Conservation (phyloP, 148 eudicot genomes). For the Cornus controversa region DNA sequence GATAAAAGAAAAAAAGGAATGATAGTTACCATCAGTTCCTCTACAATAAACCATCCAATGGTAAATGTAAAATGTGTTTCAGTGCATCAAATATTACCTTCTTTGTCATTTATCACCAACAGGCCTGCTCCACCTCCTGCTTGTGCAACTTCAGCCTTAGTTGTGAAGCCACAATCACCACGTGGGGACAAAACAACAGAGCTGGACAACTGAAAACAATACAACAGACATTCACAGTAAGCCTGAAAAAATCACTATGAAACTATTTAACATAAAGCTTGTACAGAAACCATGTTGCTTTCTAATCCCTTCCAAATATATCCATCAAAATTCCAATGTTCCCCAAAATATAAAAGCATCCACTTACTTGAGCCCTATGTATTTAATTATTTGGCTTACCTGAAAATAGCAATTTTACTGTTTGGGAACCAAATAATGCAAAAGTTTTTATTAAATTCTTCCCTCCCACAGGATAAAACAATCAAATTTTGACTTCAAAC, state of each 20-base stretch:
- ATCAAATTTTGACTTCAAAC: background rate
- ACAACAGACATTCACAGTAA: too few relatives aligned
- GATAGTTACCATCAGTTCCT: background rate
- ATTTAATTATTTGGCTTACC: background rate
- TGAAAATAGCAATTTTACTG: background rate
- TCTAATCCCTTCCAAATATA: background rate
- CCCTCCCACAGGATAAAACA: background rate
- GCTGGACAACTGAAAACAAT: constrained; percentile 42
- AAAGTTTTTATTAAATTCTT: background rate
- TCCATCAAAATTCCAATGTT: constrained; percentile 2
- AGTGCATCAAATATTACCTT: constrained; percentile 43
- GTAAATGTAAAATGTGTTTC: background rate
- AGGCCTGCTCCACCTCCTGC: constrained; percentile 68
- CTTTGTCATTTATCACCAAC: constrained; percentile 52
- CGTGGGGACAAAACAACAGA: constrained; percentile 55
- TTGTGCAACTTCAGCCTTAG: constrained; percentile 61
- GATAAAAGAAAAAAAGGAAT: background rate
- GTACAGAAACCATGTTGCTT: background rate
- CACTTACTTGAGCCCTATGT: background rate
- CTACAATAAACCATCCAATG: constrained; percentile 4
- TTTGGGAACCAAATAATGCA: background rate
- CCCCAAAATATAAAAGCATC: background rate
- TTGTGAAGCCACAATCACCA: constrained; percentile 63
- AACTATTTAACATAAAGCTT: background rate
- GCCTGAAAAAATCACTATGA: background rate